Evolutionary conservation across 495 filamentous ascomycete species (phyloP), one percentile per base, ranked within the genome.

Genomic region (Rusavskia elegans): DNA sequence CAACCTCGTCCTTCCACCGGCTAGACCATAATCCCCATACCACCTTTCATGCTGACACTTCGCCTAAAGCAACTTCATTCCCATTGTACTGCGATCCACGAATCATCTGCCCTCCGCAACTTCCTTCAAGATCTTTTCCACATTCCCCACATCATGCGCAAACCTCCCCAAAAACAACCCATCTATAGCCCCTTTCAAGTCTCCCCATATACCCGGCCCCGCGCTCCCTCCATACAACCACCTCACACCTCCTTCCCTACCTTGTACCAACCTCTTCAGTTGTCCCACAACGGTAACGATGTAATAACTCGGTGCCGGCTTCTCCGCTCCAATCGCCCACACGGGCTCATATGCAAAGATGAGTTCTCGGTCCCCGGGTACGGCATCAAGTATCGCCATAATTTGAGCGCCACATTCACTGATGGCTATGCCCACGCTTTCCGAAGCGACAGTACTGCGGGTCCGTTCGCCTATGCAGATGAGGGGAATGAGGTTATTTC

Each of bases 311-410:
- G 69, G 68, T 3, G 87, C 87, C n/a, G 87, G 86, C 57, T 79
- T 71, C 0, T 69, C 67, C 27, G 84, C 75, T 3, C 87, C 87
- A 65, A 93, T 93, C 0, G 86, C 87, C 87, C 87, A 93, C 1
- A 90, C 84, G 11, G 87, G 87, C 69, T 94, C 87, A 62, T 94
- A 94, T 3, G 86, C 87, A 38, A 92, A 72, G 14, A 89, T 79
- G 19, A 90, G 75, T n/a, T 87, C 78, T 1, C 74, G 74, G 10
- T 78, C 69, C 2, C 60, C 65, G 0, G 76, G 72, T 21, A 89
- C 66, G 0, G 70, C 75, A 14, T 65, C 65, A 17, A 92, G 59
- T 8, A 84, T 78, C 2, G 75, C 68, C 20, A 69, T 68, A 14
- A 92, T 71, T 54, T 89, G 83, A 17, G 67, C 63, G 30, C 67